Evolutionary conservation across 306 rosid genomes (phyloP), one percentile per base, ranked within the genome.

Genomic region (Casuarina cunninghamiana): DNA sequence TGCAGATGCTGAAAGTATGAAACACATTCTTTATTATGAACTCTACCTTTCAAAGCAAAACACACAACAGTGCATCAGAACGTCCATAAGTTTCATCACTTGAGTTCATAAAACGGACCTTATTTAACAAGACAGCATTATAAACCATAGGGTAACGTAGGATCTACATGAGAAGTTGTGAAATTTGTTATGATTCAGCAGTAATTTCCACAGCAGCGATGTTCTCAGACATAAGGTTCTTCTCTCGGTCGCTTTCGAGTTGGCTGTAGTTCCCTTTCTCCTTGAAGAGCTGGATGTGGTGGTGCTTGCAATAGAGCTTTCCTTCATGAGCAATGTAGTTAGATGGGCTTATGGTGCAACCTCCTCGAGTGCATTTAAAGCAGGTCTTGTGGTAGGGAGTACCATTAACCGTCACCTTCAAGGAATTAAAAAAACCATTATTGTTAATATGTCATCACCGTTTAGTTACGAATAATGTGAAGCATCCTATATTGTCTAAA

Each of bases 241-340:
- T 65, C 39, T 75, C 79, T 3, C 35, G 37, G 37, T 86, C 89
- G 10, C 53, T 82, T 76, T 92, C 97, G 0, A 92, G 89, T 81
- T 90, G 91, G 72, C 97, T 90, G 80, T 92, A 92, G 35, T 90
- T 90, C 3, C 95, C 96, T 71, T 87, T 92, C 85, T 92, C 95
- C 58, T 83, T 90, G 83, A 88, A 90, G 37, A 92, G 97, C 71
- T 92, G 97, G 82, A 90, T 84, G 91, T 90, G 93, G 75, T 92
- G 96, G 77, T 90, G 95, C 78, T 92, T 90, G 88, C 97, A 92
- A 65, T 92, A 92, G 44, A 90, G 89, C 82, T 81, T 90, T 71
- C 91, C 90, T 74, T 92, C 97, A 74, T 88, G 97, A 57, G 93
- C 85, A 71, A 92, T 79, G 16, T 87, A 87, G 83, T 76, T 90